A percentile compares a stretch with the other conserved stretches of the same genome.
Conservation (phyloP, 2,329 filamentous ascomycete species). For the Apiospora aurea region DNA sequence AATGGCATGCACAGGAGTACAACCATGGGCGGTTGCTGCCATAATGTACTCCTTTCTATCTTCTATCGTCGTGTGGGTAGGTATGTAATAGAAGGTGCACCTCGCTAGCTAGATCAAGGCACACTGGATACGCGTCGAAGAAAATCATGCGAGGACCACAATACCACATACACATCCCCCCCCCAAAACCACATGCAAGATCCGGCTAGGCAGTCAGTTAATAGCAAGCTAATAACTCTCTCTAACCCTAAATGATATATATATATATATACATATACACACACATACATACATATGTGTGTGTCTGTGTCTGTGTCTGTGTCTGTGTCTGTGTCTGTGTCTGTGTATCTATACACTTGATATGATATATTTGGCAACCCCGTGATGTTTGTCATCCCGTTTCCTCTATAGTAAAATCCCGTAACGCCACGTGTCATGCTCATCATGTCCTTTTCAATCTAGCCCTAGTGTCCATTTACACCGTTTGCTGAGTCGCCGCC, state of each 20-base stretch:
- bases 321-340: no score
- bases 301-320: no score
- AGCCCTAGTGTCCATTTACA: conserved; percentile 8
- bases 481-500: conserved; percentile 7
- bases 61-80: background rate
- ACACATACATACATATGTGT: no score
- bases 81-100: background rate
- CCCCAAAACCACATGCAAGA: background rate
- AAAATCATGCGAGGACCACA: background rate
- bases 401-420: conserved; percentile 4
- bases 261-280: no score
- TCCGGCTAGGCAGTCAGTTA: background rate
- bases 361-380: background rate
- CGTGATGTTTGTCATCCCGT: background rate
- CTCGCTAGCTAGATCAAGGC: background rate
- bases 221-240: background rate
- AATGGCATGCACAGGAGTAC: background rate
- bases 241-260: background rate
- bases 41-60: background rate
- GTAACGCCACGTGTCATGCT: conserved; percentile 1
- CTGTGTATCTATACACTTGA: no score
- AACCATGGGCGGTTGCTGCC: background rate
- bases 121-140: background rate
- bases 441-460: conserved; percentile 3
- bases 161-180: background rate